phyloP scores from a whole-genome alignment of 257 asterid species.

The Capsicum chinense region DNA sequence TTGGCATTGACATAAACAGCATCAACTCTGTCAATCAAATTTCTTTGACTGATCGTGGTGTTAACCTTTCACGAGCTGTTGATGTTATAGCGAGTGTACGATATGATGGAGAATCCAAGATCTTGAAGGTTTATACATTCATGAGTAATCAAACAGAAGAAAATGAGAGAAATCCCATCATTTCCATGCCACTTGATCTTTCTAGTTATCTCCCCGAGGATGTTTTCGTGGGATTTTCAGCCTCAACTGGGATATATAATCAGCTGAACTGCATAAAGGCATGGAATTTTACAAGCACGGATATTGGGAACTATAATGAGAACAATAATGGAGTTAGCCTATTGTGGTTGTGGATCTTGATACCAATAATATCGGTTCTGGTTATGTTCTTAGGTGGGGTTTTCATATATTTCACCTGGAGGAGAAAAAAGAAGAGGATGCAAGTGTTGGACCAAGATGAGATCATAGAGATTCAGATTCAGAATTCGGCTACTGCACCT shows the following conservation, averaged over 20 bases:
- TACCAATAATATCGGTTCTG: conserved; percentile 11
- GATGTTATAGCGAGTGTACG: conserved; percentile 28
- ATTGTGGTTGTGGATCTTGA: conserved; percentile 32
- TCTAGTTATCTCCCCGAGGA: background rate
- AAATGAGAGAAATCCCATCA: conserved; percentile 18
- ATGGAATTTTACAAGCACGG: conserved; percentile 33
- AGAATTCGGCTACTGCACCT: conserved; percentile 32
- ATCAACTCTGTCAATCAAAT: conserved; percentile 16
- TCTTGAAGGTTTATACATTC: conserved; percentile 21
- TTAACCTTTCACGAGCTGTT: conserved; percentile 28
- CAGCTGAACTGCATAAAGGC: conserved; percentile 31
- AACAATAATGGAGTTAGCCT: background rate
- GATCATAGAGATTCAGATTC: conserved; percentile 25
- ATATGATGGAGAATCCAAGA: conserved; percentile 27
- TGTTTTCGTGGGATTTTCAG: conserved; percentile 34
- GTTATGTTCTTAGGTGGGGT: background rate
- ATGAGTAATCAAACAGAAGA: background rate
- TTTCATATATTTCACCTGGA: background rate
- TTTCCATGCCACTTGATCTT: conserved; percentile 30
- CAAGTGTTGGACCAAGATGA: conserved; percentile 10
- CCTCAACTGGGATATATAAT: conserved; percentile 32
- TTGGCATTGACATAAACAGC: conserved; percentile 37
- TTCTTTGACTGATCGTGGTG: background rate
- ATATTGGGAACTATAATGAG: conserved; percentile 17
- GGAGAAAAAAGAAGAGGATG: conserved; percentile 22